Conservation (phyloP, 2,329 filamentous ascomycete genomes). For the Aureobasidium sp. region DNA sequence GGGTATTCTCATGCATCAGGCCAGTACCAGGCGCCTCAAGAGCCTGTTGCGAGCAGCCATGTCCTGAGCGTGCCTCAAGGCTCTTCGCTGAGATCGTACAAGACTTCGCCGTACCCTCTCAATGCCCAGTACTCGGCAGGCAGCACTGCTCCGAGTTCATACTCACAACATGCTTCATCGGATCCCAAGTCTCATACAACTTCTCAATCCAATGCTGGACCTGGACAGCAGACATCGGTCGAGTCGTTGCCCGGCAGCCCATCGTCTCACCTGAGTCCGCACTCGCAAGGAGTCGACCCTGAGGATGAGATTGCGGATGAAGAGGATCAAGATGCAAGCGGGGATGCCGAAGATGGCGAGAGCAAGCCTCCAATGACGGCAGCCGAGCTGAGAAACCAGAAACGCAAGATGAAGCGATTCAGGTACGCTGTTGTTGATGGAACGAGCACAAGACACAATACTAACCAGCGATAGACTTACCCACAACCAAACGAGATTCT, state of each 20-base stretch:
- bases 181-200: constrained; percentile 17
- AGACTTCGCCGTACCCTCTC: constrained; percentile 13
- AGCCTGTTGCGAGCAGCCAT: not conserved
- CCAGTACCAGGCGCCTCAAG: constrained; percentile 8
- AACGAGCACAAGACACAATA: not conserved
- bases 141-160: not conserved
- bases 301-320: constrained; percentile 32
- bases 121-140: constrained; percentile 10
- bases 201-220: constrained; percentile 9
- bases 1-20: not conserved
- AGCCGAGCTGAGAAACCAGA: constrained; percentile 42
- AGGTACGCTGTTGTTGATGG: constrained; percentile 43
- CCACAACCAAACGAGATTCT: constrained; percentile 91
- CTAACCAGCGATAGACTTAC: constrained; percentile 57
- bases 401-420: constrained; percentile 65
- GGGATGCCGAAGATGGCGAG: constrained; percentile 19
- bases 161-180: constrained; percentile 2
- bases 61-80: constrained; percentile 6
- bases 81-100: constrained; percentile 14
- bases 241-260: constrained; percentile 42
- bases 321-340: constrained; percentile 30
- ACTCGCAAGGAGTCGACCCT: constrained; percentile 23
- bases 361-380: constrained; percentile 34
- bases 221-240: constrained; percentile 28
- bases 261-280: constrained; percentile 38